phyloP scores from a whole-genome alignment of 2,329 filamentous ascomycete genomes.

The Pseudocercospora fijiensis region DNA sequence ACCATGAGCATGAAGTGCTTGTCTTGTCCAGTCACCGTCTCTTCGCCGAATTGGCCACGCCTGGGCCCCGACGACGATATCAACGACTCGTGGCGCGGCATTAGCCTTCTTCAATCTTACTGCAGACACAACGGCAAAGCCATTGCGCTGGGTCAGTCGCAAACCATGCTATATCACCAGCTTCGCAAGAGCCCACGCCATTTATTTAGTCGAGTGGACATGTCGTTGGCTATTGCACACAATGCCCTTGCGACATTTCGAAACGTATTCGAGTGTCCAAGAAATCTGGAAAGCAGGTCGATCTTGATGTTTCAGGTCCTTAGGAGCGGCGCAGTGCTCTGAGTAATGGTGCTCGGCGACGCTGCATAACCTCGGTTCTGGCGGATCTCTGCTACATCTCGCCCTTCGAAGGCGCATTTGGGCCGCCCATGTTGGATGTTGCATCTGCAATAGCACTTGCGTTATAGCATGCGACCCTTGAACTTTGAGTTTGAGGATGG shows the following conservation, averaged over 20 bases:
- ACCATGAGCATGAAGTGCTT: not conserved
- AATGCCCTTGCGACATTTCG: not conserved
- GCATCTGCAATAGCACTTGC: conserved; percentile 9
- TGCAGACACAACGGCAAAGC: not conserved
- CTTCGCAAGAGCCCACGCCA: not conserved
- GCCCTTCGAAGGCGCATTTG: not conserved
- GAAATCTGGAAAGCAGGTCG: not conserved
- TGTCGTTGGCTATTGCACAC: not conserved
- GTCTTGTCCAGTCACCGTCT: not conserved
- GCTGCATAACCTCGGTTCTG: not conserved
- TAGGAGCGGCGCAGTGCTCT: not conserved
- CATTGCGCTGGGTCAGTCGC: not conserved
- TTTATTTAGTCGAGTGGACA: not conserved
- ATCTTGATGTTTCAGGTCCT: not conserved
- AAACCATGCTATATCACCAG: not conserved
- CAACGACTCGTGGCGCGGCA: not conserved
- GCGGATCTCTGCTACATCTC: conserved; percentile 8
- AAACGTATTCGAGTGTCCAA: not conserved
- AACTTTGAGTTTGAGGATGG: not conserved
- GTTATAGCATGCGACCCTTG: conserved; percentile 7
- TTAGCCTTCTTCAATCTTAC: not conserved
- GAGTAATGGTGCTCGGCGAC: not conserved
- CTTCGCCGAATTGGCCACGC: not conserved
- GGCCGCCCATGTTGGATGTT: conserved; percentile 6
- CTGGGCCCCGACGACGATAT: not conserved